These are phyloP conservation scores for Mycena kentingensis DNA, from an alignment of 768 basidiomycete genomes.

Conservation along the genomic window DNA sequence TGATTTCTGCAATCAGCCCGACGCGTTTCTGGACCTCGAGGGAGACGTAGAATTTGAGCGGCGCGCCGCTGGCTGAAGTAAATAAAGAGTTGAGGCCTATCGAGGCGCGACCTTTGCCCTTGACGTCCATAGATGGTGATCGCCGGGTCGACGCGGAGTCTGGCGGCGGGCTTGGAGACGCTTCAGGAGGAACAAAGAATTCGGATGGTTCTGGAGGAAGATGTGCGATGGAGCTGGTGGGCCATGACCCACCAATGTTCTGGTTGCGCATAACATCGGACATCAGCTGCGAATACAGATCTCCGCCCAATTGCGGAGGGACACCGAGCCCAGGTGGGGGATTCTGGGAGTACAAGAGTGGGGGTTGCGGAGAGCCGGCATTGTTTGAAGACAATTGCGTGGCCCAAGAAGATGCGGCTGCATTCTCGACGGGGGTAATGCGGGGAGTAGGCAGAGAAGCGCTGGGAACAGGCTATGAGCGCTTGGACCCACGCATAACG, in stretches of 20 bases:
- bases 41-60: slow-evolving; percentile 64
- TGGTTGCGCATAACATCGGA: slow-evolving; percentile 1
- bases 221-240: too few species aligned
- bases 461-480: slow-evolving; percentile 40
- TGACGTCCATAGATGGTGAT: slow-evolving; percentile 4
- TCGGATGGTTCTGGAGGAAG: not conserved
- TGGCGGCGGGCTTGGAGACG: not conserved
- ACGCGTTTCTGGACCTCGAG: slow-evolving; percentile 61
- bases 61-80: slow-evolving; percentile 39
- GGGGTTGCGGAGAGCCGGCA: slow-evolving; percentile 7
- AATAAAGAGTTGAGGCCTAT: slow-evolving; percentile 38
- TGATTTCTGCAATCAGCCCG: slow-evolving; percentile 54
- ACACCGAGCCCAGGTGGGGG: too few species aligned
- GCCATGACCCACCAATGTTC: not conserved
- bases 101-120: slow-evolving; percentile 18
- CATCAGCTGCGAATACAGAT: too few species aligned
- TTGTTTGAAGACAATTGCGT: slow-evolving; percentile 5
- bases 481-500: slow-evolving; percentile 9
- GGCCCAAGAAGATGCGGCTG: slow-evolving; percentile 9
- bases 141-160: slow-evolving; percentile 3
- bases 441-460: slow-evolving; percentile 65
- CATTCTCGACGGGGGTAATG: slow-evolving; percentile 47
- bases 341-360: not conserved
- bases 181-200: too few species aligned
- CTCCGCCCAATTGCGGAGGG: slow-evolving; percentile 6